Conservation (phyloP, 208 protist genomes). For the Lotmaria passim region DNA sequence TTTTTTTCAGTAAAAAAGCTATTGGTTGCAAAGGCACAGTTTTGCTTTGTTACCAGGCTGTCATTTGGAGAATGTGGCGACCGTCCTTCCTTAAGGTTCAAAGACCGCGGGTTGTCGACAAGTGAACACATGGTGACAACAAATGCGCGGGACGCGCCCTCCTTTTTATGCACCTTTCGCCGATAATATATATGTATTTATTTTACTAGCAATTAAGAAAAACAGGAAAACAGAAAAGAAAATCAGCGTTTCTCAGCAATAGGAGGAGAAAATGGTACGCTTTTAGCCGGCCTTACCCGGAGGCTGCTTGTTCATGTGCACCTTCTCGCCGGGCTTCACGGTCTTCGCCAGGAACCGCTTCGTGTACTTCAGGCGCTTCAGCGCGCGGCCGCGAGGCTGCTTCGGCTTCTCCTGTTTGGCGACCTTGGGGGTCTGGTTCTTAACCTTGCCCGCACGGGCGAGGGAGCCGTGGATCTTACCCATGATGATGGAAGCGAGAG, state of each 20-base stretch:
- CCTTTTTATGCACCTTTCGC: background rate
- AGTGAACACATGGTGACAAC: too few relatives aligned
- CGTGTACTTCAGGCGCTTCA: constrained; percentile 98
- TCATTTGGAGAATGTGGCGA: too few relatives aligned
- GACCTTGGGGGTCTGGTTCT: constrained; percentile 98
- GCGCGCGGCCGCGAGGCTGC: constrained; percentile 94
- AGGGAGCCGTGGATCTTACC: constrained; percentile 98
- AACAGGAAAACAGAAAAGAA: constrained; percentile 26
- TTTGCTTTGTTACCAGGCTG: too few relatives aligned
- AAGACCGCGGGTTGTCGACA: too few relatives aligned
- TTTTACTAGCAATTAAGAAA: constrained; percentile 9
- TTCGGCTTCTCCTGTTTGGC: constrained; percentile 96
- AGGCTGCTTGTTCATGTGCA: constrained; percentile 93
- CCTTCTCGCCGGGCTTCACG: constrained; percentile 93
- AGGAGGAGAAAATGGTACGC: background rate
- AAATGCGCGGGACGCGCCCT: too few relatives aligned
- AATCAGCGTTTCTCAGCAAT: constrained; percentile 23
- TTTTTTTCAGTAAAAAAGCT: too few relatives aligned
- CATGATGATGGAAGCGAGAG: constrained; percentile 61
- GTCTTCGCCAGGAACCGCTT: constrained; percentile 96
- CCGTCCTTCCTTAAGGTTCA: too few relatives aligned
- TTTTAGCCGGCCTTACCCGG: constrained; percentile 91
- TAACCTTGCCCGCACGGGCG: constrained; percentile 98
- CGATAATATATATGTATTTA: background rate
- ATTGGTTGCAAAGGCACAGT: too few relatives aligned